A percentile compares a stretch with the other conserved stretches of the same genome.
phyloP scores from a whole-genome alignment of 805 yeast species.

The Lipomyces orientalis region DNA sequence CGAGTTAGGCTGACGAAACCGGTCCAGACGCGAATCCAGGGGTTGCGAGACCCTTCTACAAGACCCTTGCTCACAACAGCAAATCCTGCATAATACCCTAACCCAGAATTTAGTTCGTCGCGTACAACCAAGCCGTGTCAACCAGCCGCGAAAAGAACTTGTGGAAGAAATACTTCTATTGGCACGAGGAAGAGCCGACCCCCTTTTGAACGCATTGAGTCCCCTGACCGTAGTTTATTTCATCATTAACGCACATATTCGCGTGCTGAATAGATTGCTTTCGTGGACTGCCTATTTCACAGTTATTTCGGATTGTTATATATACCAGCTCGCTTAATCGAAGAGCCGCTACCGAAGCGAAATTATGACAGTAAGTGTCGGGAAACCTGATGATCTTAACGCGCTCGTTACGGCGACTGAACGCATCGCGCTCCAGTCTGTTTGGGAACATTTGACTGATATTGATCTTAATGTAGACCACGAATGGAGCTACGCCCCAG shows the following conservation, averaged over 20 bases:
- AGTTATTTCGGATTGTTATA: not conserved
- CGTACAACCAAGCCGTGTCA: not conserved
- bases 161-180: not conserved
- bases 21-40: not conserved
- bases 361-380: not conserved
- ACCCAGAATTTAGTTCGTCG: not conserved
- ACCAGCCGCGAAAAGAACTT: not conserved
- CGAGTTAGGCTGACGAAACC: too few relatives aligned
- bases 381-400: too few relatives aligned
- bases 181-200: not conserved
- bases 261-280: not conserved
- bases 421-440: not conserved
- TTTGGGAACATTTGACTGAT: not conserved
- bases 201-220: not conserved
- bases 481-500: conserved; percentile 29
- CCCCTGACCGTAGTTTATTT: not conserved
- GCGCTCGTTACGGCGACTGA: not conserved
- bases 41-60: not conserved
- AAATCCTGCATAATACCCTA: not conserved
- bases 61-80: not conserved
- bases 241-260: not conserved
- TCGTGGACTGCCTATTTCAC: not conserved
- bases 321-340: not conserved
- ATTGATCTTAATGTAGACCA: conserved; percentile 12
- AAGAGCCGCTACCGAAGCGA: not conserved